Percentiles rank a stretch among this genome's conserved stretches.
Evolutionary conservation across 2,329 filamentous ascomycete genomes (phyloP).

Genomic region (Ophiocordyceps camponoti-floridani): DNA sequence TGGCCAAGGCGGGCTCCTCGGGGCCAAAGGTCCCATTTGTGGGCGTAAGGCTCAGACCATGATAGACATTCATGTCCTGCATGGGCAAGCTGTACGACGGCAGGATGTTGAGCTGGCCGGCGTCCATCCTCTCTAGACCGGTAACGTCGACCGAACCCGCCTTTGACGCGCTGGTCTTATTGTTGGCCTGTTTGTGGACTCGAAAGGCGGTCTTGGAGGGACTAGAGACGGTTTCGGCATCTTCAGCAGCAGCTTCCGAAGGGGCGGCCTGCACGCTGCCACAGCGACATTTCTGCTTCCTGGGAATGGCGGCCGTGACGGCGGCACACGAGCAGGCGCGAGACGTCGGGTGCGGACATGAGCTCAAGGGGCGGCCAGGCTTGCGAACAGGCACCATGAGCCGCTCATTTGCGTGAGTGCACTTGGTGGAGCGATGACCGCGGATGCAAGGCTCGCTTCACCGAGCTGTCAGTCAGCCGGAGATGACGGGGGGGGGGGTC

Average conservation of each 20-base stretch:
- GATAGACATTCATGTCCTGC: conserved; percentile 10
- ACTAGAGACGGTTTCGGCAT: conserved; percentile 10
- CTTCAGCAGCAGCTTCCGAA: conserved; percentile 11
- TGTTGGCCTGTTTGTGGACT: conserved; percentile 24
- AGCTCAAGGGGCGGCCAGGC: conserved; percentile 51
- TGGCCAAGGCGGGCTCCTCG: conserved; percentile 10
- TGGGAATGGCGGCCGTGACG: conserved; percentile 46
- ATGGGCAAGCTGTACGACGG: conserved; percentile 10
- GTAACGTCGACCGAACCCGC: conserved; percentile 32
- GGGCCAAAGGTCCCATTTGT: conserved; percentile 8
- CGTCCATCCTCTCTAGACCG: conserved; percentile 33
- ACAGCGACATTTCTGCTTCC: conserved; percentile 37
- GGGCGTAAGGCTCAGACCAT: conserved; percentile 10
- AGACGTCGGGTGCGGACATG: conserved; percentile 47
- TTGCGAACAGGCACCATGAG: conserved; percentile 55
- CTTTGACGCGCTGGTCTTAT: conserved; percentile 14
- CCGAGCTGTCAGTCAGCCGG: not conserved
- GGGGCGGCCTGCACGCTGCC: conserved; percentile 14
- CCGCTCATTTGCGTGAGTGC: conserved; percentile 48
- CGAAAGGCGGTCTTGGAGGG: conserved; percentile 20
- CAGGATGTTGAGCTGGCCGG: conserved; percentile 31
- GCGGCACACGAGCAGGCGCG: conserved; percentile 42
- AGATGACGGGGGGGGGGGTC: no score
- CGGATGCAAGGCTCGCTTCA: conserved; percentile 59
- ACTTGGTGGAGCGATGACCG: conserved; percentile 60